Base-by-base conservation (phyloP, 805 yeast genomes). In the Lachancea mirantina region DNA sequence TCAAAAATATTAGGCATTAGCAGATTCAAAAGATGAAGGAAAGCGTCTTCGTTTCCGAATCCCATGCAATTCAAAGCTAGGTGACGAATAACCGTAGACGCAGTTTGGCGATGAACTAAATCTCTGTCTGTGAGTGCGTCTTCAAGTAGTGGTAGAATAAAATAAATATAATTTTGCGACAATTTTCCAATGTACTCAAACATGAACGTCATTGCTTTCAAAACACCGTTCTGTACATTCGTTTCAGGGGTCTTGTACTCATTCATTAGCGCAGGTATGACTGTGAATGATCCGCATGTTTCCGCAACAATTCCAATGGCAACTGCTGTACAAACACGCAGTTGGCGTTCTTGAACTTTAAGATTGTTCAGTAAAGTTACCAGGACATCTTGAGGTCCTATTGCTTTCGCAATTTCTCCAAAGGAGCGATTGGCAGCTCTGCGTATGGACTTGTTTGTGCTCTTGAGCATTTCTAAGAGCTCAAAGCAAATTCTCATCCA, bases 401-500 rank as follows among this genome's bases (percentile, higher is more conserved):
- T 79, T 0, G 95, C 94, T 41, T 73, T 74, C 0, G 98, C 88
- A 40, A 92, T 87, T 32, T 73, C 71, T 0, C 97, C 98, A 63
- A 92, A 92, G 0, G 97, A 84, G 13, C 74, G 74, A 51, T 88
- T 92, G 0, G 98, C 95, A 0, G 88, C 81, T 19, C 78, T 67
- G 42, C 97, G 64, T 28, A 88, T 84, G 9, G 78, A 66, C 47
- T 81, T 84, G 36, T 74, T 74, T 5, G 82, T 74, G 14, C 94
- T 79, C 50, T 84, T 85, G 38, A 92, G 67, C 77, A 89, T 77
- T 45, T 92, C 97, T 28, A 92, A 59, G 20, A 92, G 65, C 49
- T 88, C 96, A 57, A 84, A 85, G 49, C 96, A 84, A 16, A 89
- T 83, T 41, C 97, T 68, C 89, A 92, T 84, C 99, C 98, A 92